phyloP scores from a whole-genome alignment of 2,329 filamentous ascomycete genomes.

The Lomentospora prolificans region DNA sequence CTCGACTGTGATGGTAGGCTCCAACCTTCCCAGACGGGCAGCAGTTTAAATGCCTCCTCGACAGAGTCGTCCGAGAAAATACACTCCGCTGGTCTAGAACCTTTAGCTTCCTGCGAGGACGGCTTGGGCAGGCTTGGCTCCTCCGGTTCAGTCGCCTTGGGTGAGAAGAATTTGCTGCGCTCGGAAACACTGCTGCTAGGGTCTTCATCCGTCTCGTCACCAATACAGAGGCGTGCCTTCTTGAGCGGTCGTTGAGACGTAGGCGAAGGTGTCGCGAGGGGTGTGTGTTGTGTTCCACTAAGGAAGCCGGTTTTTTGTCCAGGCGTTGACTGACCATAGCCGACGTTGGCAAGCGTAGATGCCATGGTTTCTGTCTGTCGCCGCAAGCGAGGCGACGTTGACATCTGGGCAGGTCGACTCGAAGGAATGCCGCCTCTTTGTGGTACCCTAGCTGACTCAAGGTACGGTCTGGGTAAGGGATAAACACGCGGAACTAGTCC shows the following conservation, averaged over 20 bases:
- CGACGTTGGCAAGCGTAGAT: constrained; percentile 25
- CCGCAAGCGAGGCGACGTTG: constrained; percentile 31
- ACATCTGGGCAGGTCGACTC: constrained; percentile 13
- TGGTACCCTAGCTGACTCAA: constrained; percentile 26
- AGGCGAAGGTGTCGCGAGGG: constrained; percentile 15
- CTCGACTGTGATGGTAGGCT: constrained; percentile 23
- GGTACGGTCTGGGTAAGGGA: constrained; percentile 47
- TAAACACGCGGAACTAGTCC: constrained; percentile 45
- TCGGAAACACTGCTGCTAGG: constrained; percentile 22
- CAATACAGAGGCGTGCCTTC: constrained; percentile 45
- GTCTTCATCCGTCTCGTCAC: constrained; percentile 18
- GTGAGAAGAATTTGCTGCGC: constrained; percentile 45
- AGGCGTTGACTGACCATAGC: constrained; percentile 4
- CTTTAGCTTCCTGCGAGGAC: neutral
- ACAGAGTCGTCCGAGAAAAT: constrained; percentile 48
- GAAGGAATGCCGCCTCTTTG: constrained; percentile 8
- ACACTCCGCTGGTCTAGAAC: constrained; percentile 24
- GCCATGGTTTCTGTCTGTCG: constrained; percentile 43
- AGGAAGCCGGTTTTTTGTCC: constrained; percentile 9
- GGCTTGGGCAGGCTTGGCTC: neutral
- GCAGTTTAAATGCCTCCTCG: constrained; percentile 39
- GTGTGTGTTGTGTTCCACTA: constrained; percentile 9
- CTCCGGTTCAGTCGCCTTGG: constrained; percentile 19
- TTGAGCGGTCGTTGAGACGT: constrained; percentile 36
- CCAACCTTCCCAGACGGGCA: constrained; percentile 45